A percentile compares a stretch with the other conserved stretches of the same genome.
Conservation (phyloP, 2,329 filamentous ascomycete species). For the Xylaria sp. region DNA sequence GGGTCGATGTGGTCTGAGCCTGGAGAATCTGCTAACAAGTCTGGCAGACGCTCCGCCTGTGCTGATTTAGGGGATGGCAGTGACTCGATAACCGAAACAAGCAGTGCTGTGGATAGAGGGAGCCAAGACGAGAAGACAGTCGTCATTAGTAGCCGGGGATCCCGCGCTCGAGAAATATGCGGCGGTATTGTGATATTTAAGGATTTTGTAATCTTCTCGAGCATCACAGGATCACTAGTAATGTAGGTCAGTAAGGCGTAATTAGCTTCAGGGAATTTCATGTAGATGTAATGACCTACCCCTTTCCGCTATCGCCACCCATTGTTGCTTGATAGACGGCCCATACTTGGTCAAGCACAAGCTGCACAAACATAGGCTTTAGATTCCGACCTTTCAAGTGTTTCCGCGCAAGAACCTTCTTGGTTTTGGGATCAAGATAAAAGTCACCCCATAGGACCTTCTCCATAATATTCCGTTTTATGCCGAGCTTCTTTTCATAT, state of each 20-base stretch:
- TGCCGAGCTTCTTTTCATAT: constrained; percentile 96
- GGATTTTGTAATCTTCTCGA: constrained; percentile 96
- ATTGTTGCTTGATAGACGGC: constrained; percentile 92
- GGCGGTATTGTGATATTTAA: constrained; percentile 83
- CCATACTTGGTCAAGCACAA: constrained; percentile 96
- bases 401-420: constrained; percentile 88
- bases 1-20: constrained; percentile 76
- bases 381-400: constrained; percentile 91
- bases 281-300: constrained; percentile 59
- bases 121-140: constrained; percentile 91
- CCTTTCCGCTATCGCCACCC: constrained; percentile 82
- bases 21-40: constrained; percentile 81
- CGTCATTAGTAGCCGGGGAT: constrained; percentile 83
- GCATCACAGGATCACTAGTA: constrained; percentile 74
- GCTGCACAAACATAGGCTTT: constrained; percentile 97
- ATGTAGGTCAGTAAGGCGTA: constrained; percentile 36
- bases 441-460: constrained; percentile 97
- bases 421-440: constrained; percentile 96
- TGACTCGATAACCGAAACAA: constrained; percentile 94
- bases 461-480: constrained; percentile 87
- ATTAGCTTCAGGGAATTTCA: not conserved
- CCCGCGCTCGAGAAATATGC: constrained; percentile 85
- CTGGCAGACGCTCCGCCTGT: constrained; percentile 82
- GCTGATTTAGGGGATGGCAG: constrained; percentile 84
- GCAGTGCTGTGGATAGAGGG: constrained; percentile 87